These are phyloP conservation scores for Farysia itapuensis DNA, from an alignment of 1,284 basidiomycete species.

Conservation along the genomic window DNA sequence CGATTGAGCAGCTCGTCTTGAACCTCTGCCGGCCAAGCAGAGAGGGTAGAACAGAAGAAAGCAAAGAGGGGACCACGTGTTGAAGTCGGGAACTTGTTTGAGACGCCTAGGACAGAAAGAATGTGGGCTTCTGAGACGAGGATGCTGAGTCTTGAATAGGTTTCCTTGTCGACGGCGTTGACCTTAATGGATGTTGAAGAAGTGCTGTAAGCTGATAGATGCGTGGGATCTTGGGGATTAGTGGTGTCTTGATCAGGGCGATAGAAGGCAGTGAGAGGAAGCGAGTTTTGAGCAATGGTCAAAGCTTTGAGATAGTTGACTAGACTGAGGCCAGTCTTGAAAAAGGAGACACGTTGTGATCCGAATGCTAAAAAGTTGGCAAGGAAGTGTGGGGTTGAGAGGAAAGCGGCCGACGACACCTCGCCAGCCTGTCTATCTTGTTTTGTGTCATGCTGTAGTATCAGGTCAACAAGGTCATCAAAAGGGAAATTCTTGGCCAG, in stretches of 20 bases:
- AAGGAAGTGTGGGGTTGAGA: constrained; percentile 24
- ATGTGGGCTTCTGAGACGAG: constrained; percentile 46
- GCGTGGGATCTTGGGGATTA: neutral
- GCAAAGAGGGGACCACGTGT: constrained; percentile 45
- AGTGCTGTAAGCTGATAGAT: neutral
- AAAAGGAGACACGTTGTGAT: constrained; percentile 33
- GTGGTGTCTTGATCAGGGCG: neutral
- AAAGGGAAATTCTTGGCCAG: constrained; percentile 46
- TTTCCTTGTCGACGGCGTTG: constrained; percentile 13
- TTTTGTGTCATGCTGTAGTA: constrained; percentile 6
- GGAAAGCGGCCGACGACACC: neutral
- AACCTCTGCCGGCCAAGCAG: constrained; percentile 40
- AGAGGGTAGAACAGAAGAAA: constrained; percentile 47
- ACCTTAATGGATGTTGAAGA: neutral
- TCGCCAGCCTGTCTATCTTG: neutral
- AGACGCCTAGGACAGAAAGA: constrained; percentile 34
- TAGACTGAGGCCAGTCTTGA: constrained; percentile 30
- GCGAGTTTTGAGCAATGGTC: constrained; percentile 43
- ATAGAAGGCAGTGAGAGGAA: constrained; percentile 16
- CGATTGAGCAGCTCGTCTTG: constrained; percentile 36
- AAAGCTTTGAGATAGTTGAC: constrained; percentile 42
- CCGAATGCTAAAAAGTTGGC: constrained; percentile 45
- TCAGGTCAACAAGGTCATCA: constrained; percentile 27
- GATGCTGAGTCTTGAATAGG: constrained; percentile 31
- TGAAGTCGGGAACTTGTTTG: constrained; percentile 38